phyloP scores from a whole-genome alignment of 2,329 filamentous ascomycete species.

The Lomentospora prolificans region DNA sequence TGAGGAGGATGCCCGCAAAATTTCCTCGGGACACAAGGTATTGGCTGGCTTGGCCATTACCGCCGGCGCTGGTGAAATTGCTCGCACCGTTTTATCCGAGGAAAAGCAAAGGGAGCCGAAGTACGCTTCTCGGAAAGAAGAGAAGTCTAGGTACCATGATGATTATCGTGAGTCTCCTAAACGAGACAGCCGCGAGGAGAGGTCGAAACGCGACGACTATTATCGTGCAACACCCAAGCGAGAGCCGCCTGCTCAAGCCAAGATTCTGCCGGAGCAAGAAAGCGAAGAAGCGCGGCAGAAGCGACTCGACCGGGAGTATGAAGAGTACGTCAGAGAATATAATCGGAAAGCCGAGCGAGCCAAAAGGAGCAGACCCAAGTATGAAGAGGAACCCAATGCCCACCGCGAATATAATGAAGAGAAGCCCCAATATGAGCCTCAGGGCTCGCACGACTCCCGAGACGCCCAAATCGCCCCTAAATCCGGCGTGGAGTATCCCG shows the following conservation, averaged over 20 bases:
- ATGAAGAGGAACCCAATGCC: background rate
- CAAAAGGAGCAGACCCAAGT: conserved; percentile 13
- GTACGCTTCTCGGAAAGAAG: conserved; percentile 23
- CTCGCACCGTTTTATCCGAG: conserved; percentile 13
- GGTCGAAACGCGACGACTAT: conserved; percentile 15
- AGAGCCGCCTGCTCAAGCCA: background rate
- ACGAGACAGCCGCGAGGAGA: conserved; percentile 12
- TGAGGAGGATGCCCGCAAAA: background rate
- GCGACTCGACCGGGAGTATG: conserved; percentile 14
- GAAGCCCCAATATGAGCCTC: too few relatives aligned
- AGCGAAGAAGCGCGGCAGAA: conserved; percentile 17
- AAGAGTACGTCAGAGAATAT: conserved; percentile 12
- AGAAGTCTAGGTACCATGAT: background rate
- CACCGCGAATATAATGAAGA: background rate
- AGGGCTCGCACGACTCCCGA: background rate
- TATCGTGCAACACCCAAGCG: background rate
- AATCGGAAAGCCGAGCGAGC: conserved; percentile 16
- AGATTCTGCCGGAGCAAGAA: conserved; percentile 5
- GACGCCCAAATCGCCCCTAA: background rate
- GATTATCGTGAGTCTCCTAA: background rate
- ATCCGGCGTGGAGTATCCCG: conserved; percentile 8
- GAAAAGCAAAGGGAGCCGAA: conserved; percentile 18
- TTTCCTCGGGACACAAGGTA: conserved; percentile 19
- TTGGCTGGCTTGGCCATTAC: conserved; percentile 36
- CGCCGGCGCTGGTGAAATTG: conserved; percentile 39